phyloP scores from a whole-genome alignment of 2,329 filamentous ascomycete species.

The Arthrobotrys conoides region DNA sequence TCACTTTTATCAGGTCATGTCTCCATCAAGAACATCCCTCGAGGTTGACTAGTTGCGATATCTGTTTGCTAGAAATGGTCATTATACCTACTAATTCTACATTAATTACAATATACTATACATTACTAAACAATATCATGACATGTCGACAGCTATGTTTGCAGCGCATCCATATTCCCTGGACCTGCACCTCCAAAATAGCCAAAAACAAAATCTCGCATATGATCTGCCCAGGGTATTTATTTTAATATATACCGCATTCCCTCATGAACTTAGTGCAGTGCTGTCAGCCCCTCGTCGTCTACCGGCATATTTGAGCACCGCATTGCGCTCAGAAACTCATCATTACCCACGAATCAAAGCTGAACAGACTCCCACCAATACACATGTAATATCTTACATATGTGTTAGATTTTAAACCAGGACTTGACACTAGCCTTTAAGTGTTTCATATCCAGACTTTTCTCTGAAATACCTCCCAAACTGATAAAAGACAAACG shows the following conservation, averaged over 20 bases:
- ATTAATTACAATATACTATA: conserved; percentile 31
- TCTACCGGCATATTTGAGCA: conserved; percentile 6
- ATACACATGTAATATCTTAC: not conserved
- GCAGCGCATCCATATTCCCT: conserved; percentile 15
- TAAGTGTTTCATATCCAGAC: conserved; percentile 57
- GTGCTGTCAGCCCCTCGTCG: not conserved
- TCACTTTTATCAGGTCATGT: not conserved
- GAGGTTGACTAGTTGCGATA: not conserved
- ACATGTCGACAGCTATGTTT: not conserved
- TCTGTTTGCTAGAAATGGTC: not conserved
- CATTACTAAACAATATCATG: conserved; percentile 19
- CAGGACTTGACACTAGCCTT: not conserved
- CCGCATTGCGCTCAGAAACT: conserved; percentile 6
- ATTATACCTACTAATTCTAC: conserved; percentile 2
- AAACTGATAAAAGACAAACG: conserved; percentile 72
- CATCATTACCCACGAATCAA: not conserved
- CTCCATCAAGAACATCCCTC: not conserved
- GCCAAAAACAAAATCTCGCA: conserved; percentile 55
- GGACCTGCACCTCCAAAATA: conserved; percentile 37
- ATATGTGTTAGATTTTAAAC: not conserved
- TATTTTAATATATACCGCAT: conserved; percentile 56
- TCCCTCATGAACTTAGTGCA: conserved; percentile 2
- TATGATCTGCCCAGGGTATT: conserved; percentile 44
- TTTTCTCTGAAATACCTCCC: conserved; percentile 67
- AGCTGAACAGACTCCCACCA: not conserved